phyloP scores from a whole-genome alignment of 2,329 filamentous ascomycete species.

The Aureobasidium sp. region DNA sequence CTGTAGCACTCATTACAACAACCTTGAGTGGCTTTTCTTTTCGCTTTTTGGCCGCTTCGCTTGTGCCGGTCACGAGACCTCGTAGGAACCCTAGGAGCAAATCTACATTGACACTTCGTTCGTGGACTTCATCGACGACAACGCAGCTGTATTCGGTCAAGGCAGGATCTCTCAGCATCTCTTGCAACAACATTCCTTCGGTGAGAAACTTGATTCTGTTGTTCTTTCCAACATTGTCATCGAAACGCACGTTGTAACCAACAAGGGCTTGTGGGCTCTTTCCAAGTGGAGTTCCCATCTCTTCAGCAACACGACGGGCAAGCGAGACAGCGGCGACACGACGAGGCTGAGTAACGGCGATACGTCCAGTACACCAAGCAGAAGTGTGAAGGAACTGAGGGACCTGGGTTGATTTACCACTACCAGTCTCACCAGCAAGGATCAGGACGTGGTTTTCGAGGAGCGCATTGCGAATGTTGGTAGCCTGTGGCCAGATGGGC shows the following conservation, averaged over 20 bases:
- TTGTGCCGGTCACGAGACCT: constrained; percentile 59
- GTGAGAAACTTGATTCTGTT: constrained; percentile 89
- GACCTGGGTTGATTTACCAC: constrained; percentile 93
- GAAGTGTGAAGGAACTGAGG: constrained; percentile 81
- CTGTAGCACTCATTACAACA: constrained; percentile 94
- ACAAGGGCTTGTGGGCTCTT: constrained; percentile 57
- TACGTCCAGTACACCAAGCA: constrained; percentile 74
- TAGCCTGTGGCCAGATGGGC: constrained; percentile 70
- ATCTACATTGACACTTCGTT: constrained; percentile 91
- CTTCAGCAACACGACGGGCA: constrained; percentile 78
- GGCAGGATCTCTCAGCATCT: constrained; percentile 78
- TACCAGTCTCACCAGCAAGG: constrained; percentile 88
- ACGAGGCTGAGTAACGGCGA: constrained; percentile 90
- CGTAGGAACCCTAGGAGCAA: constrained; percentile 82
- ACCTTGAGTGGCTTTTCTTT: constrained; percentile 76
- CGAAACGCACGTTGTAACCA: constrained; percentile 92
- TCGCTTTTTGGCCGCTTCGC: constrained; percentile 52
- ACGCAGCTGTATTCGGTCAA: constrained; percentile 82
- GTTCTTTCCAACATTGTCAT: constrained; percentile 74
- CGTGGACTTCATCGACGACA: constrained; percentile 94
- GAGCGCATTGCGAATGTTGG: constrained; percentile 61
- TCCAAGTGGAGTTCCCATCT: constrained; percentile 62
- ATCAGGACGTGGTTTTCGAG: constrained; percentile 63
- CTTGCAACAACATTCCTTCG: constrained; percentile 92
- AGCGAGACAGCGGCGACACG: constrained; percentile 89